A percentile compares a stretch with the other conserved stretches of the same genome.
Evolutionary conservation across 352 stramenopile species (phyloP).

Genomic region (Phytopythium cucurbitacearum): DNA sequence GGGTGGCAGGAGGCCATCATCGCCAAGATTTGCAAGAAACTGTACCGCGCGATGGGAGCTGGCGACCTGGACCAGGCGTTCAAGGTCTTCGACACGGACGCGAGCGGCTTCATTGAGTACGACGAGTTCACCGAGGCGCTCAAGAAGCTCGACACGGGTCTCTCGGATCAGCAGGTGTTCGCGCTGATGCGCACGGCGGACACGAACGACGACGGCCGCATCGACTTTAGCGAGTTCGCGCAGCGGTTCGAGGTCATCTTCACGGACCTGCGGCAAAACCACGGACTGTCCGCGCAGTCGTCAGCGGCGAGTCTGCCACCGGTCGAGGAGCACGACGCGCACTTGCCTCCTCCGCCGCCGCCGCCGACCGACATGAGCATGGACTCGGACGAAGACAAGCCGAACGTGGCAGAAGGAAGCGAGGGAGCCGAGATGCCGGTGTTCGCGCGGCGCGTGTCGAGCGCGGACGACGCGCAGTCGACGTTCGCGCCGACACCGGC

Average conservation of each 20-base stretch:
- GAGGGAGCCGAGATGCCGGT: conserved; percentile 16
- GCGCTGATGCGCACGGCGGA: conserved; percentile 92
- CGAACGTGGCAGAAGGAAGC: conserved; percentile 8
- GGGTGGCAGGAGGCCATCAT: conserved; percentile 92
- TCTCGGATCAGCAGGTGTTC: conserved; percentile 91
- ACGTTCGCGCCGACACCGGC: conserved; percentile 50
- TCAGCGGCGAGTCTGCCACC: conserved; percentile 3
- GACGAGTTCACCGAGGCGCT: conserved; percentile 90
- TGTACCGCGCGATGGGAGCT: conserved; percentile 90
- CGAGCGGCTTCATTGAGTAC: conserved; percentile 90
- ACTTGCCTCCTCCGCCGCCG: not conserved
- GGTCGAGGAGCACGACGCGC: conserved; percentile 1
- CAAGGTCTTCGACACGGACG: conserved; percentile 89
- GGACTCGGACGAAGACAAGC: conserved; percentile 3
- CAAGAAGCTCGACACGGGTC: conserved; percentile 90
- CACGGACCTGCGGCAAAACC: conserved; percentile 52
- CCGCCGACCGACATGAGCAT: conserved; percentile 16
- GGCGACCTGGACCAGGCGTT: conserved; percentile 88
- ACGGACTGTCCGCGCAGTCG: conserved; percentile 11
- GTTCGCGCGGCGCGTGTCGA: conserved; percentile 54
- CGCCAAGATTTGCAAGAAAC: conserved; percentile 88
- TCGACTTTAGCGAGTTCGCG: conserved; percentile 90
- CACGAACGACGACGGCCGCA: conserved; percentile 89
- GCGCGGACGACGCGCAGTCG: conserved; percentile 45
- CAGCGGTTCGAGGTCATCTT: conserved; percentile 92